phyloP scores from a whole-genome alignment of 352 stramenopile genomes.

The Pythium aphanidermatum region DNA sequence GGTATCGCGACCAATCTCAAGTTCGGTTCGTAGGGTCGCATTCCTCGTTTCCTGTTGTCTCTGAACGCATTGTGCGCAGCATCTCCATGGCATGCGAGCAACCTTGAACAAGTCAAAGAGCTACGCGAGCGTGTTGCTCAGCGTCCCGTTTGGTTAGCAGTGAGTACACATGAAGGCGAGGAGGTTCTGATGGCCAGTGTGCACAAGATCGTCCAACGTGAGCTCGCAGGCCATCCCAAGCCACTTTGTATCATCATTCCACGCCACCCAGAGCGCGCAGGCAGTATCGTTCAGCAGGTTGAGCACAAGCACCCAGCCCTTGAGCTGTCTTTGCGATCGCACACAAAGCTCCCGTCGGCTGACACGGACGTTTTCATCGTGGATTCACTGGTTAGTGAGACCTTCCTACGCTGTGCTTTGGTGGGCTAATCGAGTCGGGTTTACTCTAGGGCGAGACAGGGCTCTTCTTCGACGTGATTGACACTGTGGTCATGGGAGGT shows the following conservation, averaged over 20 bases:
- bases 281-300: slow-evolving; percentile 31
- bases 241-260: slow-evolving; percentile 54
- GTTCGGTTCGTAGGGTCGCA: slow-evolving; percentile 36
- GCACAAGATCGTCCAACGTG: slow-evolving; percentile 15
- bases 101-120: not conserved
- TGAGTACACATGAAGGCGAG: slow-evolving; percentile 66
- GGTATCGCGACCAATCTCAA: slow-evolving; percentile 55
- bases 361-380: slow-evolving; percentile 50
- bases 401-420: too few relatives aligned
- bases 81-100: slow-evolving; percentile 4
- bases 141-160: slow-evolving; percentile 41
- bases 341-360: slow-evolving; percentile 21
- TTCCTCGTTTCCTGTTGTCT: too few relatives aligned
- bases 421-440: not conserved
- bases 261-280: slow-evolving; percentile 42
- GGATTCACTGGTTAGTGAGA: slow-evolving; percentile 69
- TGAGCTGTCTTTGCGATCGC: slow-evolving; percentile 29
- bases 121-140: slow-evolving; percentile 18
- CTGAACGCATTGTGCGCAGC: slow-evolving; percentile 5
- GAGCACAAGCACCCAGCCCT: slow-evolving; percentile 34
- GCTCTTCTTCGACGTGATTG: slow-evolving; percentile 39
- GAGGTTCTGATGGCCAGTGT: slow-evolving; percentile 37
- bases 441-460: slow-evolving; percentile 45
- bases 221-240: slow-evolving; percentile 6
- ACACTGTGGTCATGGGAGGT: slow-evolving; percentile 65